Conservation (phyloP, 257 asterid genomes). For the Eustoma russellianum region DNA sequence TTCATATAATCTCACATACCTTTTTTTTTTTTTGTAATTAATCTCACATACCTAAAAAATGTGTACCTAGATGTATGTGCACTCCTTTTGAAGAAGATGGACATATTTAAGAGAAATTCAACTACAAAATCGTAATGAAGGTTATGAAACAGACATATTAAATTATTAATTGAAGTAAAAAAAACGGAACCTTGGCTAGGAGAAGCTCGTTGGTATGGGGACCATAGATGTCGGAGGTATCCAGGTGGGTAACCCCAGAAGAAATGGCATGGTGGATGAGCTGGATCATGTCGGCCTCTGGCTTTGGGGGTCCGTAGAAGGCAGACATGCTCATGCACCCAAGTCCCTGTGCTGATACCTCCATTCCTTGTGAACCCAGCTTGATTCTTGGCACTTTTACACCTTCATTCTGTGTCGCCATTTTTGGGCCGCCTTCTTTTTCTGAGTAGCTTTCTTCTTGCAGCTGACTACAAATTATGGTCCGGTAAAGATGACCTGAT, state of each 20-base stretch:
- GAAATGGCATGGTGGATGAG: conserved; percentile 22
- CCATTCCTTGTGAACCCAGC: conserved; percentile 27
- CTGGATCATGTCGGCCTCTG: conserved; percentile 27
- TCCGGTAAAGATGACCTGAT: too few relatives aligned
- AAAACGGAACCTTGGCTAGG: conserved; percentile 30
- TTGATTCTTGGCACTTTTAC: conserved; percentile 14
- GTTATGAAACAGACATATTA: too few relatives aligned
- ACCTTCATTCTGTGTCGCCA: conserved; percentile 5
- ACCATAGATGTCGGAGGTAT: conserved; percentile 27
- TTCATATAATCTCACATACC: too few relatives aligned
- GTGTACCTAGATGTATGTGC: too few relatives aligned
- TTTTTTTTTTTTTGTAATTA: too few relatives aligned
- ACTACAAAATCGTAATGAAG: too few relatives aligned
- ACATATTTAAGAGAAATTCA: too few relatives aligned
- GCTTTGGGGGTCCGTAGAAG: conserved; percentile 28
- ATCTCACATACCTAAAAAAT: too few relatives aligned
- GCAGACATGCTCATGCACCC: conserved; percentile 32
- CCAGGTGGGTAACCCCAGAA: conserved; percentile 24
- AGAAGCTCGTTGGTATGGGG: conserved; percentile 25
- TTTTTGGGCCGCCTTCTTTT: neutral
- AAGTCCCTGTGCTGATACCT: conserved; percentile 25
- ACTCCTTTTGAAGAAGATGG: too few relatives aligned
- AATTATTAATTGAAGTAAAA: too few relatives aligned
- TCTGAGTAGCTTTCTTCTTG: too few relatives aligned
- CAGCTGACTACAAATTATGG: too few relatives aligned